A percentile compares a stretch with the other conserved stretches of the same genome.
Conservation (phyloP, 176 grass and related monocot species). For the Elymus sibiricus region DNA sequence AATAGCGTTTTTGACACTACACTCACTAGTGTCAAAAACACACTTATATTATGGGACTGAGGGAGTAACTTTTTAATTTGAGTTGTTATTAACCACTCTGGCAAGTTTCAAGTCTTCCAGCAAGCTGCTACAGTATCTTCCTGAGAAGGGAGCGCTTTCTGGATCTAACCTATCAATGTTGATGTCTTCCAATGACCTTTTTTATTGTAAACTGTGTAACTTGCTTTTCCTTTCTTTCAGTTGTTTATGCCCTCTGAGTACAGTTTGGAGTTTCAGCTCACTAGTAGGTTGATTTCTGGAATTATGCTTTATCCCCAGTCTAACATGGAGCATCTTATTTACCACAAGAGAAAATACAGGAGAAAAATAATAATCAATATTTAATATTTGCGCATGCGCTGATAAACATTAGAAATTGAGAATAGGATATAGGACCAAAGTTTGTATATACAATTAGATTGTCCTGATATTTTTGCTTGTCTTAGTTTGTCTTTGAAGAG, state of each 20-base stretch:
- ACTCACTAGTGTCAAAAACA: too few relatives aligned
- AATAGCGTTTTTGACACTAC: too few relatives aligned
- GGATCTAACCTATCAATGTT: background rate
- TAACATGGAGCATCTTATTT: background rate
- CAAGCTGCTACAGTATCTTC: background rate
- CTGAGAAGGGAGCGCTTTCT: background rate
- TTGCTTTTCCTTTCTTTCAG: background rate
- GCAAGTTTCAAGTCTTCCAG: background rate
- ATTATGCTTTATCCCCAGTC: background rate
- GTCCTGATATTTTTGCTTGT: background rate
- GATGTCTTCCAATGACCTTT: background rate
- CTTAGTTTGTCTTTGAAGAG: background rate
- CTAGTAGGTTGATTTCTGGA: background rate
- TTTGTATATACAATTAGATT: background rate
- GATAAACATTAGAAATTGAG: background rate
- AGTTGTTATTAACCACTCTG: background rate
- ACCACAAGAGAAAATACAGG: background rate
- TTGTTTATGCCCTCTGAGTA: background rate
- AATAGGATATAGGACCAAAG: background rate
- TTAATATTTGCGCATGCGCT: background rate
- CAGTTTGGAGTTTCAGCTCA: background rate
- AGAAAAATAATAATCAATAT: background rate
- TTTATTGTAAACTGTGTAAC: background rate
- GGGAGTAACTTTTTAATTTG: background rate
- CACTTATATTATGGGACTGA: too few relatives aligned